Base-by-base conservation (phyloP, 805 yeast species). In the Candida ponderosae region DNA sequence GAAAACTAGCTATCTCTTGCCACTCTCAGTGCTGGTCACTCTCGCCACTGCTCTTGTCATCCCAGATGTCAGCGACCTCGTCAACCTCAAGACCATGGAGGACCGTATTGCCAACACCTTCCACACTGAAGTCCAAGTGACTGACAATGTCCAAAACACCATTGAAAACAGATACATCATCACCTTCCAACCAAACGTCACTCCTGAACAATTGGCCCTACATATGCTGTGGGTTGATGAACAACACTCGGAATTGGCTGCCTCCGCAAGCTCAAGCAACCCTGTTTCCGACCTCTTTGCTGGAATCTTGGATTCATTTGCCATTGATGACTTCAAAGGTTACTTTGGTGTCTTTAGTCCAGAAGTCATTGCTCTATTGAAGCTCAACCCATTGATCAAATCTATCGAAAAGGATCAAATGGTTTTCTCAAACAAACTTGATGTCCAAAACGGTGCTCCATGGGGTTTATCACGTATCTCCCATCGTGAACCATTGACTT, bases 401-500 rank as follows among this genome's bases (percentile, higher is more conserved):
- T 77, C 73, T 55, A 80, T 86, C 42, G 96, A 86, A 66, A 62
- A 67, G 51, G 95, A 86, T 56, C 79, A 89, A 2, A 60, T 68
- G 43, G 95, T 86, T 38, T 63, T 68, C 43, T 76, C 87, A 21
- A 66, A 64, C 36, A 80, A 76, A 48, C 70, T 78, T 36, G 74
- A 77, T 43, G 71, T 75, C 42, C 93, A 87, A 65, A 72, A 74
- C 46, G 88, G 88, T 44, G 89, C 95, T 21, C 95, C 96, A 33
- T 88, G 96, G 96, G 96, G 96, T 51, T 72, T 88, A 45, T 84
- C 95, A 19, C 76, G 96, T 69, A 76, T 88, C 42, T 83, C 95
- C 19, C 95, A 87, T 65, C 75, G 89, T 62, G 74, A 78, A 40
- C 70, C 79, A 15, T 68, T 81, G 53, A 74, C 77, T 45, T 68